phyloP scores from a whole-genome alignment of 1,284 basidiomycete genomes.

The Ceratobasidium sp. region DNA sequence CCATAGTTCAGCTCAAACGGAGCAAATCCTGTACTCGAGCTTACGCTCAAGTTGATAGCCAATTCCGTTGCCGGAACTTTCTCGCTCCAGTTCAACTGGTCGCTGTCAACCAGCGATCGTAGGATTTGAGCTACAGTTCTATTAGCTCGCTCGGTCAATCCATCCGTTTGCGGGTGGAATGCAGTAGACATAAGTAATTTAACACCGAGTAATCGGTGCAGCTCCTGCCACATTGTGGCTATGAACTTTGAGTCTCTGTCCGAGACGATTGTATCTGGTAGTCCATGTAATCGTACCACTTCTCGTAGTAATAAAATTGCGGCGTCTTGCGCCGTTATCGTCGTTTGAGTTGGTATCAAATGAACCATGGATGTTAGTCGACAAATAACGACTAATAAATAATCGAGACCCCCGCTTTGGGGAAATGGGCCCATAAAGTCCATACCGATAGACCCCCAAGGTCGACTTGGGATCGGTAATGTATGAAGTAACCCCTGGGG shows the following conservation, averaged over 20 bases:
- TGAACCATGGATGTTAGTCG: conserved; percentile 52
- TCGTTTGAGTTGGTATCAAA: conserved; percentile 48
- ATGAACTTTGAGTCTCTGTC: conserved; percentile 54
- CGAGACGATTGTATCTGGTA: conserved; percentile 53
- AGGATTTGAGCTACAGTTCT: conserved; percentile 50
- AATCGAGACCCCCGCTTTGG: conserved; percentile 47
- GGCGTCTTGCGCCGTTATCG: conserved; percentile 50
- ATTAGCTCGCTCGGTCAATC: neutral
- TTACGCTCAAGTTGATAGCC: conserved; percentile 48
- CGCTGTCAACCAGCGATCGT: conserved; percentile 47
- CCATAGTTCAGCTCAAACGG: conserved; percentile 52
- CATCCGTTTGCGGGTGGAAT: neutral
- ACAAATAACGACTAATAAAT: conserved; percentile 53
- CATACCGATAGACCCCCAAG: conserved; percentile 54
- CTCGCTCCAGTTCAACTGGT: conserved; percentile 54
- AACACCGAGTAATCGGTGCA: conserved; percentile 51
- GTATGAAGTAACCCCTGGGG: conserved; percentile 51
- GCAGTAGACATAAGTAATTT: conserved; percentile 54
- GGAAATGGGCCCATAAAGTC: conserved; percentile 58
- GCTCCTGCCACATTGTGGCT: conserved; percentile 53
- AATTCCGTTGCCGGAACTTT: conserved; percentile 53
- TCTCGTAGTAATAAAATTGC: conserved; percentile 53
- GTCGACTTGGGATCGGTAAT: conserved; percentile 48
- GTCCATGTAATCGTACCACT: conserved; percentile 53
- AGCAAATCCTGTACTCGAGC: conserved; percentile 48